phyloP scores from a whole-genome alignment of 805 yeast genomes.

The Ogataea minuta region DNA sequence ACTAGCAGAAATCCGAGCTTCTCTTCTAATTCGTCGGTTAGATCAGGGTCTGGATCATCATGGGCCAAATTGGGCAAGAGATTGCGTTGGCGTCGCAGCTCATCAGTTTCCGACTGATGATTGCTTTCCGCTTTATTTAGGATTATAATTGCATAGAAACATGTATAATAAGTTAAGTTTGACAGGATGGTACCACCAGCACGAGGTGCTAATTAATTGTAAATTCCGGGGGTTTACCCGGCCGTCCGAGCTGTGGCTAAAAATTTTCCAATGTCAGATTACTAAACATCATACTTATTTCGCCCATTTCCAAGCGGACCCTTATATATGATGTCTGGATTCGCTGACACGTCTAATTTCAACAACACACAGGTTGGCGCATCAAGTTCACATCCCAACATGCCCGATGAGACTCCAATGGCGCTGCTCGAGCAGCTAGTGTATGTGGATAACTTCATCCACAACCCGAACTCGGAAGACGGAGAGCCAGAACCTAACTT shows the following conservation, averaged over 20 bases:
- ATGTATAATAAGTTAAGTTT: too few species aligned
- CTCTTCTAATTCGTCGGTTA: conserved; percentile 9
- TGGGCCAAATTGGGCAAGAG: conserved; percentile 11
- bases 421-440: conserved; percentile 72
- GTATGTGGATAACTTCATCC: conserved; percentile 74
- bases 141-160: too few species aligned
- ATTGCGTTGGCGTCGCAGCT: conserved; percentile 9
- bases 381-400: conserved; percentile 3
- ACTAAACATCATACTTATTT: conserved; percentile 1
- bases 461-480: conserved; percentile 40
- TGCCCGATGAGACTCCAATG: conserved; percentile 36
- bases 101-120: conserved; percentile 6
- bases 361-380: conserved; percentile 2
- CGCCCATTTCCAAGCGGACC: conserved; percentile 1
- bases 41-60: conserved; percentile 6
- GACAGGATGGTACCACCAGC: too few species aligned
- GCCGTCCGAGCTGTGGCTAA: conserved; percentile 1
- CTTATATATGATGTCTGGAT: conserved; percentile 6
- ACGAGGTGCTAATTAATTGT: too few species aligned
- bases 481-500: conserved; percentile 37
- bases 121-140: too few species aligned
- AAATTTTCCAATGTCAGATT: conserved; percentile 2
- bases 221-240: conserved; percentile 5
- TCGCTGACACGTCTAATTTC: conserved; percentile 3
- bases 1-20: conserved; percentile 13